Percentiles rank a stretch among this genome's conserved stretches.
Evolutionary conservation across 805 yeast species (phyloP).

Genomic region (Cephaloascus albidus): DNA sequence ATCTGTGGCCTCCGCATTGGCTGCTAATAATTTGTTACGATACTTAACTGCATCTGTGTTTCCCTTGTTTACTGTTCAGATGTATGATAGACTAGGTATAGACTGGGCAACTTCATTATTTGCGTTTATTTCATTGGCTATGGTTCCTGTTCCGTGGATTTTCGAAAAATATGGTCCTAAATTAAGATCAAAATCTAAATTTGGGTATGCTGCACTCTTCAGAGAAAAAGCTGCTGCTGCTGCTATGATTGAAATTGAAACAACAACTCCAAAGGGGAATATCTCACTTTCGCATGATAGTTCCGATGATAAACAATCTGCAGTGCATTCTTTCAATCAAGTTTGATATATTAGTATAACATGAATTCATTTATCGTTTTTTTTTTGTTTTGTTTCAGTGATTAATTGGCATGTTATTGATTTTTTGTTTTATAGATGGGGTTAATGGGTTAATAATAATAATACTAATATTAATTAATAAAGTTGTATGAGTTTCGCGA

Average conservation of each 20-base stretch:
- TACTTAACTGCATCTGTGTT: slow-evolving; percentile 69
- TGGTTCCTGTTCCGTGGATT: slow-evolving; percentile 71
- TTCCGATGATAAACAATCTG: no score
- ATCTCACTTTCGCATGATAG: no score
- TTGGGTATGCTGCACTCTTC: slow-evolving; percentile 43
- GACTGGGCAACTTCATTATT: slow-evolving; percentile 76
- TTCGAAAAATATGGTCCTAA: slow-evolving; percentile 49
- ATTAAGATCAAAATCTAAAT: slow-evolving; percentile 48
- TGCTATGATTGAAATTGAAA: slow-evolving; percentile 12
- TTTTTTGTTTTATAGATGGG: no score
- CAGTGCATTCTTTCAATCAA: no score
- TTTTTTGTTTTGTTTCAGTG: no score
- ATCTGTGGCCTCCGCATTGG: slow-evolving; percentile 77
- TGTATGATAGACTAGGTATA: slow-evolving; percentile 62
- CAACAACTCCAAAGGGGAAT: no score
- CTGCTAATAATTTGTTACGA: slow-evolving; percentile 78
- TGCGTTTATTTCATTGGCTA: slow-evolving; percentile 54
- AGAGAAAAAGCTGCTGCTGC: slow-evolving; percentile 11
- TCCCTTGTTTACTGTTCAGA: slow-evolving; percentile 80
- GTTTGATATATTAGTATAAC: no score
- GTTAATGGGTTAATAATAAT: no score
- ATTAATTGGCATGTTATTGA: no score
- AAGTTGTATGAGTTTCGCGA: no score
- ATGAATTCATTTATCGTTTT: no score
- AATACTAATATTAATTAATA: no score